Conservation (phyloP, 2,329 filamentous ascomycete species). For the Aureobasidium sp. region DNA sequence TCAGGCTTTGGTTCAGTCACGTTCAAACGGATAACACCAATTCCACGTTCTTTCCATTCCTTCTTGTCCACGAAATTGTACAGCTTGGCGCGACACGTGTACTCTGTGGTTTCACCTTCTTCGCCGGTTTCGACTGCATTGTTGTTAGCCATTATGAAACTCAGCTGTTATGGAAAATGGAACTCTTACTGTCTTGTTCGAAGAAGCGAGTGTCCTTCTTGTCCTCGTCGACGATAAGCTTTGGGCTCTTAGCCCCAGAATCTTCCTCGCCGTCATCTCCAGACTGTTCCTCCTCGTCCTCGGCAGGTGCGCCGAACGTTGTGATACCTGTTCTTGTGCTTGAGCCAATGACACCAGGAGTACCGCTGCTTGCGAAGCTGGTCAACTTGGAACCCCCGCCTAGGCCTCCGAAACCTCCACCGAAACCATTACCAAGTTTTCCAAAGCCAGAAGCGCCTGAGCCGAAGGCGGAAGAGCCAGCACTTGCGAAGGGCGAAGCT, state of each 20-base stretch:
- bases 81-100: constrained; percentile 72
- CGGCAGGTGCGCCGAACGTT: constrained; percentile 69
- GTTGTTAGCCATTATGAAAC: constrained; percentile 20
- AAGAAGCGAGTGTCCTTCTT: constrained; percentile 52
- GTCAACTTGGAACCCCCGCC: constrained; percentile 42
- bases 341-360: constrained; percentile 39
- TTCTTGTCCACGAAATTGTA: constrained; percentile 61
- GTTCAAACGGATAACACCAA: constrained; percentile 79
- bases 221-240: constrained; percentile 44
- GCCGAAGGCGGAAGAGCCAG: constrained; percentile 19
- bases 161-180: background rate
- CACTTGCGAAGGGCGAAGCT: constrained; percentile 22
- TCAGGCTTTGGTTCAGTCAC: constrained; percentile 48
- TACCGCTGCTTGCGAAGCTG: constrained; percentile 52
- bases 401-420: constrained; percentile 29
- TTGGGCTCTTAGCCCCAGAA: constrained; percentile 33
- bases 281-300: constrained; percentile 43
- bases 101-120: constrained; percentile 66
- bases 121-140: constrained; percentile 74
- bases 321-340: constrained; percentile 50
- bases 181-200: constrained; percentile 56
- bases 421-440: constrained; percentile 32
- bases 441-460: constrained; percentile 31
- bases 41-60: constrained; percentile 84
- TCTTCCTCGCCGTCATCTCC: constrained; percentile 43